Evolutionary conservation across 2,329 filamentous ascomycete species (phyloP).

Genomic region (Cadophora sp.): DNA sequence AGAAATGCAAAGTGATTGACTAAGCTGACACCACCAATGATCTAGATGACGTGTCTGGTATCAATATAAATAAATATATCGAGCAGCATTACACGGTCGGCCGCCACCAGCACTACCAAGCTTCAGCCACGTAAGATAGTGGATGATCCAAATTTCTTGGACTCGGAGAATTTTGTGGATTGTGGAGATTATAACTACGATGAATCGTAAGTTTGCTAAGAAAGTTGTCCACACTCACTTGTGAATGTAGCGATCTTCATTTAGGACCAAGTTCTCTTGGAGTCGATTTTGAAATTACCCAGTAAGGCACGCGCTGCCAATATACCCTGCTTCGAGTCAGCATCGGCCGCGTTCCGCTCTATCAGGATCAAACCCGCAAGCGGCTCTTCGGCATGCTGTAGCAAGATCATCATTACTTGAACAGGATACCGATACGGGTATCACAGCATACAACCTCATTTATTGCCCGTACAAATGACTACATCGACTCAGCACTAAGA

Average conservation of each 20-base stretch:
- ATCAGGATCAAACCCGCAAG: background rate
- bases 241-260: background rate
- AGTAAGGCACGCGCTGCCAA: background rate
- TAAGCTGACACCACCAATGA: background rate
- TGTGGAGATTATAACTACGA: background rate
- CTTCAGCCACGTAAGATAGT: background rate
- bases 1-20: background rate
- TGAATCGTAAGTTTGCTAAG: background rate
- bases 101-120: background rate
- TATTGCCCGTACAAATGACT: background rate
- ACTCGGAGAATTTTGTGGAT: background rate
- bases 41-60: background rate
- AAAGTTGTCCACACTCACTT: background rate
- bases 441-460: too few species aligned
- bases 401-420: background rate
- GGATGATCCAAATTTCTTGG: background rate
- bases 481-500: background rate
- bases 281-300: background rate
- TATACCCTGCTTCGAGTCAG: background rate
- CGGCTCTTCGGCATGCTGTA: background rate
- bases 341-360: too few species aligned
- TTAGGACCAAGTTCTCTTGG: background rate
- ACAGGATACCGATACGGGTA: background rate
- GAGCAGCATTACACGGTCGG: background rate
- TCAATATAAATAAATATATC: background rate